phyloP scores from a whole-genome alignment of 352 stramenopile genomes.

The Pythium phragmiticola region DNA sequence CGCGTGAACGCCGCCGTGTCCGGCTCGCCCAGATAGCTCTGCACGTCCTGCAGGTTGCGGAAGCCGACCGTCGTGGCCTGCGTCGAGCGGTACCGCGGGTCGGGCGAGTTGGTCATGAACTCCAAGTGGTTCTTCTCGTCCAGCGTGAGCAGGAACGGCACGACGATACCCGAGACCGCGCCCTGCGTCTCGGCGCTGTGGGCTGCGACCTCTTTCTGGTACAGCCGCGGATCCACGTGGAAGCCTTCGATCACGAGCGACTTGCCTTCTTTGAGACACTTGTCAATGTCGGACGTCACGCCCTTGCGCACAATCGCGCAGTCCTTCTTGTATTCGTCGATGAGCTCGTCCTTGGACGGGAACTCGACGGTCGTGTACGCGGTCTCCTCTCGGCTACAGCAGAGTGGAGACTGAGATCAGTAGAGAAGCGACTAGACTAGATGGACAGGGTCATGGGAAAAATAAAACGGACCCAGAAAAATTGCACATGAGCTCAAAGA shows the following conservation, averaged over 20 bases:
- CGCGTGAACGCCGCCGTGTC: conserved; percentile 67
- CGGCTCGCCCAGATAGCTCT: conserved; percentile 63
- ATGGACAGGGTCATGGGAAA: not conserved
- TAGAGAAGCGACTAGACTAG: not conserved
- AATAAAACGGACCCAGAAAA: conserved; percentile 81
- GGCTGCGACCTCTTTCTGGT: conserved; percentile 65
- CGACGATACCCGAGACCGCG: conserved; percentile 67
- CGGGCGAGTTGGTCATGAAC: conserved; percentile 84
- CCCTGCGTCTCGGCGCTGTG: conserved; percentile 28
- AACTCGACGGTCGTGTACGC: conserved; percentile 67
- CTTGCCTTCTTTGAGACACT: conserved; percentile 89
- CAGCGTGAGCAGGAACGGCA: conserved; percentile 56
- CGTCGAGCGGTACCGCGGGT: conserved; percentile 72
- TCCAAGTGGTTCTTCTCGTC: conserved; percentile 64
- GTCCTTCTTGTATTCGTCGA: conserved; percentile 74
- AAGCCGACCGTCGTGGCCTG: conserved; percentile 53
- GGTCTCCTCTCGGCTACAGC: conserved; percentile 48
- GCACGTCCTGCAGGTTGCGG: conserved; percentile 74
- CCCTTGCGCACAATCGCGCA: conserved; percentile 79
- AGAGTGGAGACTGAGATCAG: not conserved
- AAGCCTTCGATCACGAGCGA: conserved; percentile 88
- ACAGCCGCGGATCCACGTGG: conserved; percentile 84
- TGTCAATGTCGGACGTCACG: conserved; percentile 85
- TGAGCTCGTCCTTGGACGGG: conserved; percentile 51
- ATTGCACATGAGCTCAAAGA: conserved; percentile 90